Conservation (phyloP, 2,329 filamentous ascomycete species). For the Fusarium graminum region DNA sequence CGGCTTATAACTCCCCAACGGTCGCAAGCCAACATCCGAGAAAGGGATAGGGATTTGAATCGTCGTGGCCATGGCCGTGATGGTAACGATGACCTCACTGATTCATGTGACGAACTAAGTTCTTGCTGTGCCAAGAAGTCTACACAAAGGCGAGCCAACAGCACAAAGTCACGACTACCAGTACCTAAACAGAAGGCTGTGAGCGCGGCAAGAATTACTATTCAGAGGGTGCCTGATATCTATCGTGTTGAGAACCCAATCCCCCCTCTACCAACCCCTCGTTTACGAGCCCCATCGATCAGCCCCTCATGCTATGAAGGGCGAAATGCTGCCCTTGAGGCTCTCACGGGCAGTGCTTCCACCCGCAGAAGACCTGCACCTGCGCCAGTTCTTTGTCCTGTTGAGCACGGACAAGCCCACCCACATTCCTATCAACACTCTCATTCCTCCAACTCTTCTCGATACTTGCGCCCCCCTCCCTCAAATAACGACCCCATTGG, state of each 20-base stretch:
- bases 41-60: slow-evolving; percentile 13
- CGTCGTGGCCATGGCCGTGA: slow-evolving; percentile 17
- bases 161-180: slow-evolving; percentile 44
- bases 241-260: slow-evolving; percentile 56
- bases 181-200: slow-evolving; percentile 35
- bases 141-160: slow-evolving; percentile 31
- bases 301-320: slow-evolving; percentile 62
- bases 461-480: slow-evolving; percentile 38
- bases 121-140: slow-evolving; percentile 36
- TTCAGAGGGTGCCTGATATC: slow-evolving; percentile 56
- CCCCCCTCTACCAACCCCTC: slow-evolving; percentile 56
- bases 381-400: slow-evolving; percentile 53
- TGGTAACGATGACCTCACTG: slow-evolving; percentile 30
- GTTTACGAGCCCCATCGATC: slow-evolving; percentile 56
- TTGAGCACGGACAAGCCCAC: slow-evolving; percentile 40
- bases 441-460: slow-evolving; percentile 34
- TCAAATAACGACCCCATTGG: slow-evolving; percentile 39
- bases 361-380: slow-evolving; percentile 47
- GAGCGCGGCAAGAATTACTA: slow-evolving; percentile 43
- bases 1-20: slow-evolving; percentile 44
- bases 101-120: slow-evolving; percentile 42
- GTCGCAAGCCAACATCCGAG: slow-evolving; percentile 18
- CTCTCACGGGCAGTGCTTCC: slow-evolving; percentile 45
- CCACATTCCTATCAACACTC: slow-evolving; percentile 39
- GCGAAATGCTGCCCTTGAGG: slow-evolving; percentile 51